Conservation (phyloP, 1,139 yeast species). For the Blastobotrys niveus region DNA sequence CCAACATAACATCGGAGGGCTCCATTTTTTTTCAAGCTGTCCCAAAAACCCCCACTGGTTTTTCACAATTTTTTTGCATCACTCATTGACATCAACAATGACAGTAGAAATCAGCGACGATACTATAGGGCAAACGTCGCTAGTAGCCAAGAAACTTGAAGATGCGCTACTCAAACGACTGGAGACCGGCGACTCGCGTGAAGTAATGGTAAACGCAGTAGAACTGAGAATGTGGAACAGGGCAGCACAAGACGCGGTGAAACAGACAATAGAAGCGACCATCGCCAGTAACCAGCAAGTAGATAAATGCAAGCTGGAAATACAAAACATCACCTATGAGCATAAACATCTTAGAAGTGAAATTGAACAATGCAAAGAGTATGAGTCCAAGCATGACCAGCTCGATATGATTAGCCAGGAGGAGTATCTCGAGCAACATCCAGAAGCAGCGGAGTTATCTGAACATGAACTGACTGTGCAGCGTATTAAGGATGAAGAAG, state of each 20-base stretch:
- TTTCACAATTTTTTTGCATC: too few species aligned
- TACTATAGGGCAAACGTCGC: background rate
- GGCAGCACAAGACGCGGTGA: slow-evolving; percentile 24
- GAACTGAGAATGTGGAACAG: slow-evolving; percentile 28
- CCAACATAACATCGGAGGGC: too few species aligned
- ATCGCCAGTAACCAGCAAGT: slow-evolving; percentile 25
- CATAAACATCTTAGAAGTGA: slow-evolving; percentile 32
- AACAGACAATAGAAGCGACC: slow-evolving; percentile 23
- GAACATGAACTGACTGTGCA: slow-evolving; percentile 30
- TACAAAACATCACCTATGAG: slow-evolving; percentile 34
- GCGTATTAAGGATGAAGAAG: slow-evolving; percentile 33
- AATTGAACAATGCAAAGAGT: slow-evolving; percentile 29
- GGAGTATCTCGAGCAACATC: slow-evolving; percentile 28
- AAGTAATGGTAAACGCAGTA: slow-evolving; percentile 23
- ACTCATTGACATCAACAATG: too few species aligned
- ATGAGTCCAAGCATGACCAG: slow-evolving; percentile 27
- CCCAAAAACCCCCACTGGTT: too few species aligned
- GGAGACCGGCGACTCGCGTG: slow-evolving; percentile 1
- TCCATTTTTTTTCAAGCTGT: too few species aligned
- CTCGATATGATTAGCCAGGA: slow-evolving; percentile 32
- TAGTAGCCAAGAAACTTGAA: background rate
- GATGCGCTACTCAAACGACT: background rate
- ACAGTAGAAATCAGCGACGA: background rate
- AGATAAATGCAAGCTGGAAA: slow-evolving; percentile 29
- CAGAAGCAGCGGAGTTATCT: slow-evolving; percentile 20